Evolutionary conservation across 192 early-diverging fungal genomes (phyloP).

Genomic region (Linderina pennispora): DNA sequence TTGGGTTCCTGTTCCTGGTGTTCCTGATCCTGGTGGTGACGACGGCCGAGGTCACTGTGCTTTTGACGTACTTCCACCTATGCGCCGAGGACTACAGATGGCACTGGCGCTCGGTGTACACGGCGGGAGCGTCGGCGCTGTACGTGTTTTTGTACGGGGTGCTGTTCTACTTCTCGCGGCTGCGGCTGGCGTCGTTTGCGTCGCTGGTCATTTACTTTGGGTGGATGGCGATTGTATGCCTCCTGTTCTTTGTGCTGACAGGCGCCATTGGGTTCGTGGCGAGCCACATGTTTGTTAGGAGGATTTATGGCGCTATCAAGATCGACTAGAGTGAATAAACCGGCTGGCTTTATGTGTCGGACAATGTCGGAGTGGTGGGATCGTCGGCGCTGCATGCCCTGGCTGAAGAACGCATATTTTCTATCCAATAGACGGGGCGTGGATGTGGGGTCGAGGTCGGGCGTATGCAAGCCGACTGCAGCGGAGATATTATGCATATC

Average conservation of each 20-base stretch:
- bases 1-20: constrained; percentile 87
- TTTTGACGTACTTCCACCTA: constrained; percentile 86
- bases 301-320: constrained; percentile 82
- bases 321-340: too few relatives aligned
- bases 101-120: constrained; percentile 88
- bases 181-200: constrained; percentile 73
- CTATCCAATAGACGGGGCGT: too few relatives aligned
- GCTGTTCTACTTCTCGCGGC: constrained; percentile 75
- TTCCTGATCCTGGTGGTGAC: constrained; percentile 81
- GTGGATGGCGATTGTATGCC: constrained; percentile 71
- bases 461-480: too few relatives aligned
- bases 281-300: constrained; percentile 69
- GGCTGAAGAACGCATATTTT: too few relatives aligned
- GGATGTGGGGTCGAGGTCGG: too few relatives aligned
- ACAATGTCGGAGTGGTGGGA: too few relatives aligned
- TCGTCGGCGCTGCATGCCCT: too few relatives aligned
- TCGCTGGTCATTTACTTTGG: constrained; percentile 86
- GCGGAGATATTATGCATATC: too few relatives aligned
- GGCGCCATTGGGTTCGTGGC: constrained; percentile 78
- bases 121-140: constrained; percentile 74
- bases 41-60: constrained; percentile 77
- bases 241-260: constrained; percentile 69
- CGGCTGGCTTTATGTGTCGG: too few relatives aligned
- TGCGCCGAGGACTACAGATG: constrained; percentile 80
- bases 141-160: constrained; percentile 89